Evolutionary conservation across 2,329 filamentous ascomycete species (phyloP).

Genomic region (Ceratocystis variospora): DNA sequence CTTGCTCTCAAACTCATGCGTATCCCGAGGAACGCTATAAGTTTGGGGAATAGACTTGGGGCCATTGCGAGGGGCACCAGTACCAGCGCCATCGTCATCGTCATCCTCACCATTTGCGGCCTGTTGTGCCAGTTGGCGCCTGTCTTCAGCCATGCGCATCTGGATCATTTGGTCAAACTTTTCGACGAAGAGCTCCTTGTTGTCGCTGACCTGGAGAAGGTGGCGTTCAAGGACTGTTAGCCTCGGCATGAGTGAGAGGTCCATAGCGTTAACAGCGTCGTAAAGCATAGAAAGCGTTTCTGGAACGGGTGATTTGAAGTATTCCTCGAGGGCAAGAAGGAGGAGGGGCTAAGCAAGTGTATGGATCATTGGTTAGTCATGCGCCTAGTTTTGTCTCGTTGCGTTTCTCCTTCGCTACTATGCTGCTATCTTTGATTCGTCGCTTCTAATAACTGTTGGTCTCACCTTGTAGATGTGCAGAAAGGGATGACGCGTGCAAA

Average conservation of each 20-base stretch:
- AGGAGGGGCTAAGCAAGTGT: constrained; percentile 55
- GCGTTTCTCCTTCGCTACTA: too few relatives aligned
- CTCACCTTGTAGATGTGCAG: constrained; percentile 91
- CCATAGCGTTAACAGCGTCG: constrained; percentile 90
- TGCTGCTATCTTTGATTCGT: too few relatives aligned
- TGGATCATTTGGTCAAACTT: constrained; percentile 94
- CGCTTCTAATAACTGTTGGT: background rate
- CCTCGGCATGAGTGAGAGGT: constrained; percentile 80
- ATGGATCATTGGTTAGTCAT: background rate
- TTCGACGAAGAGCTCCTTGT: constrained; percentile 91
- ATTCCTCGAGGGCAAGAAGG: constrained; percentile 83
- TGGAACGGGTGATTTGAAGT: constrained; percentile 80
- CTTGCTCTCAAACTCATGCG: constrained; percentile 91
- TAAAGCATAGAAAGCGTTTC: constrained; percentile 83
- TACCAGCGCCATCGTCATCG: constrained; percentile 36
- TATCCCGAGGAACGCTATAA: constrained; percentile 77
- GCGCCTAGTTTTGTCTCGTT: too few relatives aligned
- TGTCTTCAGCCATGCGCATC: constrained; percentile 58
- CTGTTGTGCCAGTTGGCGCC: constrained; percentile 28
- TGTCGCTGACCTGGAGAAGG: constrained; percentile 78
- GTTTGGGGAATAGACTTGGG: constrained; percentile 31
- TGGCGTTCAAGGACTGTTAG: constrained; percentile 72
- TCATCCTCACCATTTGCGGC: constrained; percentile 31
- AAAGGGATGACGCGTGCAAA: constrained; percentile 94
- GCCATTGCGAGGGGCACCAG: constrained; percentile 49